Conservation (phyloP, 306 rosid species). For the Cucumis sativus region Cucumber_9930_V3 NC_026660.2:20256001-20256500, state of each 20-base stretch:
- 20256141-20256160: not conserved
- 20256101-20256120: not conserved
- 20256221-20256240: constrained; percentile 2
- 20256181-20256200: not conserved
- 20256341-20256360: not conserved
- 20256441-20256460: not conserved
- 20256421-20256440: not conserved
- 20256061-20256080: not conserved
- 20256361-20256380: not conserved
- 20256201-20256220: not conserved
- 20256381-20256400: not conserved
- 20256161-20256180: not conserved
- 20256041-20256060: not conserved
- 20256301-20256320: not conserved
- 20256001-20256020: too few relatives aligned
- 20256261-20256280: not conserved
- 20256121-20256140: not conserved
- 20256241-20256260: not conserved
- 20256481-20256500: not conserved
- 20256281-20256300: not conserved
- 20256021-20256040: too few relatives aligned
- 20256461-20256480: not conserved
- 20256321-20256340: not conserved
- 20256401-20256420: not conserved
- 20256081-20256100: not conserved